phyloP scores from a whole-genome alignment of 306 rosid species.

The Quercus suber region DNA sequence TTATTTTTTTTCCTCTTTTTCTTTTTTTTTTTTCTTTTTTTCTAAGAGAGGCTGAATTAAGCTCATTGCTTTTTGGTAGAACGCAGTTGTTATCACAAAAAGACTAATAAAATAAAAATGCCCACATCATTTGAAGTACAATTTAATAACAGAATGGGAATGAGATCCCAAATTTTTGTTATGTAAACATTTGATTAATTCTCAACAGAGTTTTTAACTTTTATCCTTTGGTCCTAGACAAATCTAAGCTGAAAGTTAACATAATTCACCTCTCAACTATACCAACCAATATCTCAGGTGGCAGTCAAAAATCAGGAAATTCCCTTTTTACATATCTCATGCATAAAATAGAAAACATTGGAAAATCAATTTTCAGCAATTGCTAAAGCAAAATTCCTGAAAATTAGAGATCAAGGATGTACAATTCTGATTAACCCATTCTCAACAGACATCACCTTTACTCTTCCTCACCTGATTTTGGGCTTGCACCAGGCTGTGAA shows the following conservation, averaged over 20 bases:
- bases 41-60: no score
- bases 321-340: constrained; percentile 58
- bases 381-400: constrained; percentile 39
- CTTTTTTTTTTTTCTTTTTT: no score
- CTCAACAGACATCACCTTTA: constrained; percentile 43
- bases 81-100: no score
- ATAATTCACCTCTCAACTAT: constrained; percentile 47
- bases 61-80: no score
- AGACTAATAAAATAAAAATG: not conserved
- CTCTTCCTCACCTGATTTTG: constrained; percentile 40
- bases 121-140: constrained; percentile 26
- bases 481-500: constrained; percentile 26
- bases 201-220: constrained; percentile 35
- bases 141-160: constrained; percentile 28
- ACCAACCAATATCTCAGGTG: constrained; percentile 49
- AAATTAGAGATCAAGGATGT: constrained; percentile 58
- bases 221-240: constrained; percentile 46
- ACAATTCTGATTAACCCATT: constrained; percentile 61
- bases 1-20: accelerated
- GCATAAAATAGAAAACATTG: constrained; percentile 33
- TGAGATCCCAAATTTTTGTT: constrained; percentile 34
- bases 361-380: constrained; percentile 43
- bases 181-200: constrained; percentile 41
- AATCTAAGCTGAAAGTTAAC: constrained; percentile 29
- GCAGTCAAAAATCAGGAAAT: constrained; percentile 55